Conservation (phyloP, 495 filamentous ascomycete species). For the Glonium stellatum region DNA sequence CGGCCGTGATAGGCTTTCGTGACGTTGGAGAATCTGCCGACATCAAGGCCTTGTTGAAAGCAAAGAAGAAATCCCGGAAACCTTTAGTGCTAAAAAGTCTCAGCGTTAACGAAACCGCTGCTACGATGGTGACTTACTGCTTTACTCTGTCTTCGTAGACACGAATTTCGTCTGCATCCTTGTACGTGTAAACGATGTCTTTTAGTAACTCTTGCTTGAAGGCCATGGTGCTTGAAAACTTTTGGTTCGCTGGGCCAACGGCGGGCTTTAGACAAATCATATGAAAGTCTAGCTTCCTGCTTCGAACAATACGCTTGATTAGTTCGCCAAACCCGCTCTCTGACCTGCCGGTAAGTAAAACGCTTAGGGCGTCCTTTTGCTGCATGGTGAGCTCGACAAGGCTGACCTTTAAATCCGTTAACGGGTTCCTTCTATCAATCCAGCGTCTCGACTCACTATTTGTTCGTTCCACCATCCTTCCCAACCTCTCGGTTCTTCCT, state of each 20-base stretch:
- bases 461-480: constrained; percentile 96
- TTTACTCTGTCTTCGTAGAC: constrained; percentile 60
- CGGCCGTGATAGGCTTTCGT: constrained; percentile 59
- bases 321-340: constrained; percentile 70
- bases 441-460: constrained; percentile 42
- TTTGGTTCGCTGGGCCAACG: constrained; percentile 68
- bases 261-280: constrained; percentile 83
- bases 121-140: constrained; percentile 43
- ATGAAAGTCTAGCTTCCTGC: constrained; percentile 78
- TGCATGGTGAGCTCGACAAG: constrained; percentile 75
- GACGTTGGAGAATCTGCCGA: constrained; percentile 28
- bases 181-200: constrained; percentile 77
- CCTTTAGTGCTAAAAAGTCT: constrained; percentile 47
- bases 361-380: constrained; percentile 78
- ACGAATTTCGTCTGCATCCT: constrained; percentile 69
- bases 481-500: constrained; percentile 81
- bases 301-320: constrained; percentile 73
- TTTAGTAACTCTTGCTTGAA: constrained; percentile 83
- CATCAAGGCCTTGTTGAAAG: constrained; percentile 56
- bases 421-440: not conserved
- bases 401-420: constrained; percentile 47
- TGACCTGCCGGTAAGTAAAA: constrained; percentile 83
- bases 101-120: not conserved
- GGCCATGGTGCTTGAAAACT: constrained; percentile 67
- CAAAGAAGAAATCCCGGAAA: constrained; percentile 74